These are phyloP conservation scores for Plectosphaerella cucumerina DNA, from an alignment of 2,329 filamentous ascomycete species.

Conservation along the genomic window DNA sequence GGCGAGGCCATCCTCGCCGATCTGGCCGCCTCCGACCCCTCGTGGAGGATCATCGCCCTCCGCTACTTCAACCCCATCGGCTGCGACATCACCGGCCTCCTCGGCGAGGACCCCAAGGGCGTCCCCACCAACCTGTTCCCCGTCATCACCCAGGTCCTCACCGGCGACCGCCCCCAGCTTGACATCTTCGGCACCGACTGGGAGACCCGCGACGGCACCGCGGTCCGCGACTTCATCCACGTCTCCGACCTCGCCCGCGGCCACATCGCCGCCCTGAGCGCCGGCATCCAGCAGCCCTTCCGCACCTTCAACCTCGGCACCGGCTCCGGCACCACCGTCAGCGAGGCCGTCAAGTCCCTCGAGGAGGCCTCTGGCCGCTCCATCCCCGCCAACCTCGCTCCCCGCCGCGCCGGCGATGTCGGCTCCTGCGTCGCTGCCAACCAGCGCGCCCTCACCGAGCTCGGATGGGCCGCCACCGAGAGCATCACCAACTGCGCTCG, in stretches of 20 bases:
- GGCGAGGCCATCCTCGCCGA: constrained; percentile 63
- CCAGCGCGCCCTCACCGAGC: constrained; percentile 31
- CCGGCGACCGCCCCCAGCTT: constrained; percentile 47
- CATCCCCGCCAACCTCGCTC: constrained; percentile 32
- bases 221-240: constrained; percentile 65
- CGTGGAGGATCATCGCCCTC: constrained; percentile 59
- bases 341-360: constrained; percentile 36
- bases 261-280: constrained; percentile 55
- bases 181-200: constrained; percentile 62
- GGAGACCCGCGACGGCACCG: constrained; percentile 61
- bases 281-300: constrained; percentile 24
- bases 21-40: constrained; percentile 53
- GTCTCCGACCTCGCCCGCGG: constrained; percentile 61
- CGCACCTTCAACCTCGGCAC: constrained; percentile 42
- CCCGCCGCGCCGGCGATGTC: constrained; percentile 37
- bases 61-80: constrained; percentile 68
- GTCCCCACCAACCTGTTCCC: constrained; percentile 62
- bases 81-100: constrained; percentile 58
- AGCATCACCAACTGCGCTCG: constrained; percentile 25
- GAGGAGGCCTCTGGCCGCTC: constrained; percentile 27
- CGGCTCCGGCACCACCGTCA: constrained; percentile 39
- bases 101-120: constrained; percentile 60
- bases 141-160: constrained; percentile 58
- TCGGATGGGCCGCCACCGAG: constrained; percentile 34
- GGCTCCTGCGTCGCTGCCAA: constrained; percentile 37